phyloP scores from a whole-genome alignment of 768 basidiomycete species.

The Holtermannia corniformis region DNA sequence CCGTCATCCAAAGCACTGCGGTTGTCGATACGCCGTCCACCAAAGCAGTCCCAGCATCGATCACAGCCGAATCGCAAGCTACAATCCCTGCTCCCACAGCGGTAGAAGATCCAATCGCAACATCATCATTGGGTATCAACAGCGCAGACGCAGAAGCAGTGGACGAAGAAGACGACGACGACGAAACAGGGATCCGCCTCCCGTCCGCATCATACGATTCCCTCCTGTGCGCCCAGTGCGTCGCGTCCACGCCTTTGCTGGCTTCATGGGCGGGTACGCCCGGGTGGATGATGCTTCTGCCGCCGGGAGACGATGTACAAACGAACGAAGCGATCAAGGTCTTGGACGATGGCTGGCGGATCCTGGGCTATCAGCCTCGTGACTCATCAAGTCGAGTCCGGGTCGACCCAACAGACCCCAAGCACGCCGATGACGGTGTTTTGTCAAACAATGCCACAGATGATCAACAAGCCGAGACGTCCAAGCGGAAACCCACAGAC shows the following conservation, averaged over 20 bases:
- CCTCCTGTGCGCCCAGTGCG: slow-evolving; percentile 33
- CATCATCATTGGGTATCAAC: too few species aligned
- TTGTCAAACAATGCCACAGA: too few species aligned
- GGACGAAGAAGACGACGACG: slow-evolving; percentile 28
- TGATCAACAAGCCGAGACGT: too few species aligned
- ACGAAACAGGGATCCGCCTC: slow-evolving; percentile 27
- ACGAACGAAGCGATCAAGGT: not conserved
- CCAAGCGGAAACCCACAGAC: too few species aligned
- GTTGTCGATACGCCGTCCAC: too few species aligned
- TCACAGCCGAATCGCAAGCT: too few species aligned
- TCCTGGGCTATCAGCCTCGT: not conserved
- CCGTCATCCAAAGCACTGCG: not conserved
- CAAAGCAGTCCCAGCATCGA: too few species aligned
- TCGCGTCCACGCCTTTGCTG: slow-evolving; percentile 9
- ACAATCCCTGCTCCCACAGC: too few species aligned
- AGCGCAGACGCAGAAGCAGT: not conserved
- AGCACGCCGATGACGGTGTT: too few species aligned
- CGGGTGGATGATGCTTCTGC: slow-evolving; percentile 39
- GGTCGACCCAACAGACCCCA: too few species aligned
- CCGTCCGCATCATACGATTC: slow-evolving; percentile 32
- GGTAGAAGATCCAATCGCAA: too few species aligned
- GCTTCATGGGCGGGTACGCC: slow-evolving; percentile 18
- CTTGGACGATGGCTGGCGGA: not conserved
- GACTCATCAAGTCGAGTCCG: too few species aligned
- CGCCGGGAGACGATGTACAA: slow-evolving; percentile 6